Evolutionary conservation across 768 basidiomycete species (phyloP).

Genomic region (Trametes elegans): DNA sequence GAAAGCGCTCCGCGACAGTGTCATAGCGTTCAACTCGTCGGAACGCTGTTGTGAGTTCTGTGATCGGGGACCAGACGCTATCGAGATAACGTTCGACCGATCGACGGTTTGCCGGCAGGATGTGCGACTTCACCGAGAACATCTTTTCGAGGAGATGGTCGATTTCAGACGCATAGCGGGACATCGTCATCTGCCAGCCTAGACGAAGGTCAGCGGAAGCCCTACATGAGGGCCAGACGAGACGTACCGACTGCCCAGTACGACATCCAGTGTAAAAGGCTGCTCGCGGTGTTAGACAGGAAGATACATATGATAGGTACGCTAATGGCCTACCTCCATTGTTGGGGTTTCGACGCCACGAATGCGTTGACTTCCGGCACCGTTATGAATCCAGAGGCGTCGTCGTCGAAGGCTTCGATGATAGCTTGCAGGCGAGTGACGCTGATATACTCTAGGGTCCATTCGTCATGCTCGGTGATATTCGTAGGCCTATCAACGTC

Average conservation of each 20-base stretch:
- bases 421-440: slow-evolving; percentile 33
- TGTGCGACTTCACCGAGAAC: slow-evolving; percentile 9
- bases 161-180: slow-evolving; percentile 14
- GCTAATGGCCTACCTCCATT: slow-evolving; percentile 27
- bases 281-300: not conserved
- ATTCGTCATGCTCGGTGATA: slow-evolving; percentile 27
- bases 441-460: slow-evolving; percentile 35
- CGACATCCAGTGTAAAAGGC: slow-evolving; percentile 32
- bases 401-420: slow-evolving; percentile 39
- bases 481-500: slow-evolving; percentile 4
- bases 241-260: slow-evolving; percentile 34
- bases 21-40: slow-evolving; percentile 22
- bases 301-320: not conserved
- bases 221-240: not conserved
- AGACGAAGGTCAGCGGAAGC: not conserved
- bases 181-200: slow-evolving; percentile 25
- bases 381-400: slow-evolving; percentile 37
- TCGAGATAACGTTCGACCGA: slow-evolving; percentile 29
- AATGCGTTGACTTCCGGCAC: slow-evolving; percentile 35
- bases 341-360: slow-evolving; percentile 26
- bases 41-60: slow-evolving; percentile 14
- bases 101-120: slow-evolving; percentile 22
- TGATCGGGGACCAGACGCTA: slow-evolving; percentile 5
- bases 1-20: slow-evolving; percentile 25
- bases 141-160: slow-evolving; percentile 15